These are phyloP conservation scores for Turritis glabra DNA, from an alignment of 345 rosid genomes.

Conservation along the genomic window DNA sequence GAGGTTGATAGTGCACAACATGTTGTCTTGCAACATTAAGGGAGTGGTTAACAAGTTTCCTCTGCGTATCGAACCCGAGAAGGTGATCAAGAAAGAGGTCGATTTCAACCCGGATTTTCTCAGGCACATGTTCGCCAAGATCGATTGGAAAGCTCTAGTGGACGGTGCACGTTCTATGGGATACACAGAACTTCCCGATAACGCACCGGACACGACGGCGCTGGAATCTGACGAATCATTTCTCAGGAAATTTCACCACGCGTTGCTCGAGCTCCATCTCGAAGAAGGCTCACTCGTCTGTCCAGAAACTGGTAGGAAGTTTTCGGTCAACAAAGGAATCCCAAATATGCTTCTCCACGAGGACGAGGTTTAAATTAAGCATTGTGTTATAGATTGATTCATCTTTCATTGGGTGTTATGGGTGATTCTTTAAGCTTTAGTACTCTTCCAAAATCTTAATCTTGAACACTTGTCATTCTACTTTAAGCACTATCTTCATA, in stretches of 20 bases:
- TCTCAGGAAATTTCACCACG: conserved; percentile 67
- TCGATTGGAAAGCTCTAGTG: conserved; percentile 73
- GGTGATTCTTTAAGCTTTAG: conserved; percentile 1
- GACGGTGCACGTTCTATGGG: conserved; percentile 68
- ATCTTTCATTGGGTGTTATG: background rate
- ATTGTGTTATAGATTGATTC: background rate
- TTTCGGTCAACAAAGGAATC: conserved; percentile 66
- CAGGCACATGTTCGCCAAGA: conserved; percentile 59
- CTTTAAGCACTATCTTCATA: conserved; percentile 89
- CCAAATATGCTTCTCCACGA: conserved; percentile 91
- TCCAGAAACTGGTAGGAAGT: conserved; percentile 67
- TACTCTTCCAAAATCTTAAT: background rate
- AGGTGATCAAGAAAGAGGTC: conserved; percentile 55
- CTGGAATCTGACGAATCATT: conserved; percentile 59
- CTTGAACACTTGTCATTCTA: conserved; percentile 43
- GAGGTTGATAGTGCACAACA: conserved; percentile 84
- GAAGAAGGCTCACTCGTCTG: conserved; percentile 83
- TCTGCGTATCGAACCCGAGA: conserved; percentile 60
- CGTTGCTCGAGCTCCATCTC: conserved; percentile 75
- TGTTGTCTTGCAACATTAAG: conserved; percentile 74
- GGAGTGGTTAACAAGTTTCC: conserved; percentile 83
- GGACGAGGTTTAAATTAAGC: conserved; percentile 62
- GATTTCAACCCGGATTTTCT: conserved; percentile 77
- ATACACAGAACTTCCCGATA: conserved; percentile 60
- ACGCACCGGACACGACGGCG: conserved; percentile 47